Conservation (phyloP, 371 early-diverging fungal genomes). For the Mortierella sp. region DNA sequence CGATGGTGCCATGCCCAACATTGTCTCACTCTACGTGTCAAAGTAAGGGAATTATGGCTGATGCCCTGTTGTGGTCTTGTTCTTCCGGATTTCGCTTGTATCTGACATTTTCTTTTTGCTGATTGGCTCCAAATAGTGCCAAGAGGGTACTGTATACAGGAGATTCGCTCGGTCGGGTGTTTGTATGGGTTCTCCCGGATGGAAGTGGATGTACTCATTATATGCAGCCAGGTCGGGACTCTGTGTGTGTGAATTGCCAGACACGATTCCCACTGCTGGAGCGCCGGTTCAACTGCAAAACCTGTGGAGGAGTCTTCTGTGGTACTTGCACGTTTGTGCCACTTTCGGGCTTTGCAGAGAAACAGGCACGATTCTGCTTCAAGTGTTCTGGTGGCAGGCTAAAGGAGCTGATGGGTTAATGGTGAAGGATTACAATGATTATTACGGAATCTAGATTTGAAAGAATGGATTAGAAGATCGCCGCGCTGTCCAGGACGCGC, state of each 20-base stretch:
- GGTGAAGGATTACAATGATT: too few species aligned
- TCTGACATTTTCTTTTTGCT: background rate
- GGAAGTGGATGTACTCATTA: slow-evolving; percentile 74
- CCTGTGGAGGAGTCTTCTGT: slow-evolving; percentile 59
- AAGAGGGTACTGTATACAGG: slow-evolving; percentile 71
- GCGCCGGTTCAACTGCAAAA: slow-evolving; percentile 55
- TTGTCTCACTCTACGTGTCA: slow-evolving; percentile 61
- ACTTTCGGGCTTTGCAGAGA: slow-evolving; percentile 45
- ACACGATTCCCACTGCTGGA: slow-evolving; percentile 46
- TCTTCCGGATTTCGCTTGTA: background rate
- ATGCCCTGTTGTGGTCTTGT: too few species aligned
- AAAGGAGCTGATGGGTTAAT: slow-evolving; percentile 50
- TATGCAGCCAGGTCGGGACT: slow-evolving; percentile 64
- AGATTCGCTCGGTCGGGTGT: slow-evolving; percentile 68
- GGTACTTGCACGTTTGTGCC: slow-evolving; percentile 55
- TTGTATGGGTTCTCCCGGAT: slow-evolving; percentile 75
- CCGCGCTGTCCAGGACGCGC: too few species aligned
- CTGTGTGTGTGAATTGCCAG: slow-evolving; percentile 70
- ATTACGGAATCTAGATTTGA: too few species aligned
- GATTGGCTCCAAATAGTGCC: slow-evolving; percentile 26
- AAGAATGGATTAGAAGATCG: too few species aligned
- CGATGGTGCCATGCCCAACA: slow-evolving; percentile 47
- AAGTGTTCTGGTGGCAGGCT: slow-evolving; percentile 46
- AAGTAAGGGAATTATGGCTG: slow-evolving; percentile 57
- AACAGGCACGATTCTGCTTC: slow-evolving; percentile 54